phyloP scores from a whole-genome alignment of 1,284 basidiomycete genomes.

The Cutaneotrichosporon cyanovorans region DNA sequence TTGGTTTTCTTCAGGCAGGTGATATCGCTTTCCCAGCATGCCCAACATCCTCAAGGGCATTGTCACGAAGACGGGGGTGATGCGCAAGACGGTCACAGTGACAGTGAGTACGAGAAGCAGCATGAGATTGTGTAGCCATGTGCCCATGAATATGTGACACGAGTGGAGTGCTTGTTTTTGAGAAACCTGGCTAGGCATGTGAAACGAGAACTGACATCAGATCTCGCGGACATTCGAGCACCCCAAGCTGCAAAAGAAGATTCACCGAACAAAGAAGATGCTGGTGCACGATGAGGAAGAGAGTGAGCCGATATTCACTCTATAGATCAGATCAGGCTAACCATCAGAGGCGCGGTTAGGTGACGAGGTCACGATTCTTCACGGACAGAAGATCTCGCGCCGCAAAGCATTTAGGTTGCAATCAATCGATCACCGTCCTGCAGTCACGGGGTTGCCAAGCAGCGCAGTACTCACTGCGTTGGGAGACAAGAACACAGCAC shows the following conservation, averaged over 20 bases:
- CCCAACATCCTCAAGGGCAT: slow-evolving; percentile 28
- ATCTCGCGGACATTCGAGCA: slow-evolving; percentile 25
- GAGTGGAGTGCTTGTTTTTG: too few species aligned
- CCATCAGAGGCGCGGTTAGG: slow-evolving; percentile 26
- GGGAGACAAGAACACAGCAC: slow-evolving; percentile 2
- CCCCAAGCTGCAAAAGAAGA: slow-evolving; percentile 23
- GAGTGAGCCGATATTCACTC: slow-evolving; percentile 19
- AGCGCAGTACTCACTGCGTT: neutral
- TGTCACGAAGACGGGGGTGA: slow-evolving; percentile 36
- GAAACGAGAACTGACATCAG: slow-evolving; percentile 8
- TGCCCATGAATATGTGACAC: too few species aligned
- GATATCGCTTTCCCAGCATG: too few species aligned
- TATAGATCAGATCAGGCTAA: neutral
- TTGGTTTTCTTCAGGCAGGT: too few species aligned
- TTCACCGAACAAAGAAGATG: slow-evolving; percentile 34
- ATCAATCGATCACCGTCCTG: slow-evolving; percentile 16
- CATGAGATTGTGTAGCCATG: too few species aligned
- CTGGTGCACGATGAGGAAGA: slow-evolving; percentile 37
- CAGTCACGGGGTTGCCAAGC: neutral
- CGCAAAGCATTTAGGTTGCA: slow-evolving; percentile 29
- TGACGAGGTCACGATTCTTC: slow-evolving; percentile 35
- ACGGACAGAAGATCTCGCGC: slow-evolving; percentile 29
- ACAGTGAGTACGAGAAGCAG: slow-evolving; percentile 25
- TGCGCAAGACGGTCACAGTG: slow-evolving; percentile 39
- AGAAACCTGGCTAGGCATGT: too few species aligned